Percentiles rank a stretch among this genome's conserved stretches.
These are phyloP conservation scores for Protoeuglena noctilucae DNA, from an alignment of 139 green algal genomes.

Conservation along the genomic window DNA sequence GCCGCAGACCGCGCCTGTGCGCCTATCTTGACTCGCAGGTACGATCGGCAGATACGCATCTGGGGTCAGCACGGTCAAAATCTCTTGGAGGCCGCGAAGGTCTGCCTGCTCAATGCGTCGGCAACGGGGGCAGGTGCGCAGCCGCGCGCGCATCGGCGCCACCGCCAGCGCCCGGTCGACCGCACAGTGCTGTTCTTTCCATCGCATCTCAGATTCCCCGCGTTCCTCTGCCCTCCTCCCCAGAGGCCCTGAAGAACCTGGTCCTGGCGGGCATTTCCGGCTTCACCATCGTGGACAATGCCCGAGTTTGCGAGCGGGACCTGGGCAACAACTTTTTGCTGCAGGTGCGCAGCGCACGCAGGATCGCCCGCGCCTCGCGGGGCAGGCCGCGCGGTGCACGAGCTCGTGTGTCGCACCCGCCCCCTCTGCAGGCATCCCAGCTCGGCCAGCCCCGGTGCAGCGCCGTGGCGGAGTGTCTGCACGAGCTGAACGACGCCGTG, in stretches of 20 bases:
- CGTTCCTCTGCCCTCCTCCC: background rate
- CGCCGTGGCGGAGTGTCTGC: slow-evolving; percentile 53
- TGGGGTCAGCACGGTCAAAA: slow-evolving; percentile 72
- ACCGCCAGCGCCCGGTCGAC: too few species aligned
- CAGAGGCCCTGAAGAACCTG: slow-evolving; percentile 91
- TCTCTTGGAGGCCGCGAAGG: slow-evolving; percentile 36
- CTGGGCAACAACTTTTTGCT: slow-evolving; percentile 94
- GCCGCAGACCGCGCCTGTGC: too few species aligned
- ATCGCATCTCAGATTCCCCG: too few species aligned
- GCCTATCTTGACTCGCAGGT: too few species aligned
- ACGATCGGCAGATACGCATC: slow-evolving; percentile 73
- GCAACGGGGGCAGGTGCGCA: slow-evolving; percentile 7
- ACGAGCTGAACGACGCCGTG: slow-evolving; percentile 80
- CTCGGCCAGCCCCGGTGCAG: slow-evolving; percentile 51
- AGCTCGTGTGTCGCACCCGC: too few species aligned
- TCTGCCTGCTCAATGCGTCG: slow-evolving; percentile 51
- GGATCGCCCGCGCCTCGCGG: too few species aligned
- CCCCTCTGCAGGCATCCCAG: too few species aligned
- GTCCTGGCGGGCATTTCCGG: slow-evolving; percentile 83
- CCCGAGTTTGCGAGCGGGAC: slow-evolving; percentile 47
- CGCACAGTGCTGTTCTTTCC: too few species aligned
- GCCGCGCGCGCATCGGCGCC: background rate
- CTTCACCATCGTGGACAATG: slow-evolving; percentile 84
- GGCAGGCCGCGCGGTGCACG: too few species aligned
- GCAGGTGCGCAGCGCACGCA: too few species aligned